Evolutionary conservation across 768 basidiomycete genomes (phyloP), one percentile per base, ranked within the genome.

Genomic region (Tylopilus plumbeoviolaceoides): DNA sequence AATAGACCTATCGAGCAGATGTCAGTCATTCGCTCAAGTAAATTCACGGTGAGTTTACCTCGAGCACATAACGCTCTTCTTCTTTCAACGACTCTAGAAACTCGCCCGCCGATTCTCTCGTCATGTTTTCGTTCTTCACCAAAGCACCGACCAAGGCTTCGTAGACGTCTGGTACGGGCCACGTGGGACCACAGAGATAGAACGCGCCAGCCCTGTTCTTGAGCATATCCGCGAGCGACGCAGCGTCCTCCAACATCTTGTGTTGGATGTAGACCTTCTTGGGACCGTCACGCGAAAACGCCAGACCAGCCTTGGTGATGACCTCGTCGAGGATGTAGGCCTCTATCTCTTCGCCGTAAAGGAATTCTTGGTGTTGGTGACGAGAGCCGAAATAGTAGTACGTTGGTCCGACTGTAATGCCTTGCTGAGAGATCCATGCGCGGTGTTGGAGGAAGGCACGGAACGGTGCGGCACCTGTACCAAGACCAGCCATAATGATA

Each of bases 301-400:
- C 97, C 39, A 99, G 79, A 15, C 97, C 95, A 18, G 92, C 88
- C 62, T 85, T 86, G 12, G 91, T 85, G 70, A 98, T 89, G 54
- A 94, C 75, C 39, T 86, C 83, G 60, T 89, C 89, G 9, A 82
- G 73, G 50, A 98, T 83, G 72, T 89, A 98, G 2, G 94, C 91
- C 72, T 98, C 94, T 67, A 98, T 90, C 71, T 93, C 91, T 65
- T 93, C 91, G 48, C 93, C 93, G 69, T 99, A 99, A 31, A 99
- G 86, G 70, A 94, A 99, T 68, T 99, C 97, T 63, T 93, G 84
- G 27, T 89, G 87, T 69, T 91, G 90, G 70, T 98, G 88, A 51
- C 97, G 91, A 52, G 95, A 94, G 51, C 97, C 97, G 68, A 99
- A 99, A 78, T 99, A 99, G 77, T 99, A 98, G 68, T 98, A 87